These are phyloP conservation scores for Magnolia kwangsiensis DNA, from an alignment of 164 flowering plant species.

Conservation along the genomic window DNA sequence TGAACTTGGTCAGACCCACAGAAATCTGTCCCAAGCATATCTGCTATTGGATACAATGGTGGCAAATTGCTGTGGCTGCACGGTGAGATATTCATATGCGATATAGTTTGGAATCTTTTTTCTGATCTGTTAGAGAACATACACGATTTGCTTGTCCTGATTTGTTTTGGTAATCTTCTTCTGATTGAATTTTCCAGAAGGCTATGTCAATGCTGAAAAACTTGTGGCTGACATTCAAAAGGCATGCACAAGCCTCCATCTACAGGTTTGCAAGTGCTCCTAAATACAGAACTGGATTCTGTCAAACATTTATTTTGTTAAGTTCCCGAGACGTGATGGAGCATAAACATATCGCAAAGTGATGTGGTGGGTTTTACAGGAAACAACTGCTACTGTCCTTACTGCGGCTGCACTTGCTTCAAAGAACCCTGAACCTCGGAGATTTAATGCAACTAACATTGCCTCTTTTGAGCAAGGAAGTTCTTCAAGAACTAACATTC, in stretches of 20 bases:
- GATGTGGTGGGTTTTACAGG: constrained; percentile 37
- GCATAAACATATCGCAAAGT: not conserved
- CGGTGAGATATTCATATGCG: constrained; percentile 37
- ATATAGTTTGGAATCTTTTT: not conserved
- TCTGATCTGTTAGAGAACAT: not conserved
- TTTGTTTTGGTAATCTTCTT: not conserved
- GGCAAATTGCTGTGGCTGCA: constrained; percentile 51
- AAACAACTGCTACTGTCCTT: constrained; percentile 61
- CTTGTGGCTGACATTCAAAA: constrained; percentile 59
- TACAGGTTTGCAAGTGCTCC: constrained; percentile 47
- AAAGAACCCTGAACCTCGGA: constrained; percentile 31
- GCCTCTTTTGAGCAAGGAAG: constrained; percentile 28
- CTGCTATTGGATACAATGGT: constrained; percentile 76
- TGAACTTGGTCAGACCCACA: constrained; percentile 65
- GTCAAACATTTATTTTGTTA: not conserved
- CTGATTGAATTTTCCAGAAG: constrained; percentile 39
- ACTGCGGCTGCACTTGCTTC: constrained; percentile 68
- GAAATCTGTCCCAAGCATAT: constrained; percentile 56
- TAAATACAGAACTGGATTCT: not conserved
- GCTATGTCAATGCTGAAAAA: constrained; percentile 54
- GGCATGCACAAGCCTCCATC: constrained; percentile 67
- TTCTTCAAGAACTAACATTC: constrained; percentile 28
- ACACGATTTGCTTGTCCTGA: not conserved
- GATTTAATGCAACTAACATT: constrained; percentile 28
- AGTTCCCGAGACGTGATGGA: not conserved